phyloP scores from a whole-genome alignment of 2,329 filamentous ascomycete genomes.

The Aspergillus transmontanensis region DNA sequence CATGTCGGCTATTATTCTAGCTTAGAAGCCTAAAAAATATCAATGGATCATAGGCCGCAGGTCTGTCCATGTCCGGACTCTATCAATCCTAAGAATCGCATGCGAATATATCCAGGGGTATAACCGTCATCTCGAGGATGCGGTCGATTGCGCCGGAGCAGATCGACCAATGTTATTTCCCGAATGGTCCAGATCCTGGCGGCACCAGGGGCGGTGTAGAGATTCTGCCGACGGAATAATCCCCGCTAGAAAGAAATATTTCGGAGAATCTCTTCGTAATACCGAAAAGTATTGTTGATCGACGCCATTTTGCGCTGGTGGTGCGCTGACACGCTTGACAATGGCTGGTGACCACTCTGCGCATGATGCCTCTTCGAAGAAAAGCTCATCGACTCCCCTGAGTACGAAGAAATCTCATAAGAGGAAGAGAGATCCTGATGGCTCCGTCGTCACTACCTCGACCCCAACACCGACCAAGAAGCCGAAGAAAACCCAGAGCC shows the following conservation, averaged over 20 bases:
- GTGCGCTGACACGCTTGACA: constrained; percentile 19
- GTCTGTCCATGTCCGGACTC: constrained; percentile 24
- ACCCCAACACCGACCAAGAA: constrained; percentile 44
- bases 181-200: constrained; percentile 22
- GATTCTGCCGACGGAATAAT: constrained; percentile 30
- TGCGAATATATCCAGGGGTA: background rate
- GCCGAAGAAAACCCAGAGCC: constrained; percentile 30
- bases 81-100: background rate
- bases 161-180: constrained; percentile 6
- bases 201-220: constrained; percentile 21
- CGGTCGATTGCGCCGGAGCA: background rate
- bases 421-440: constrained; percentile 37
- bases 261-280: constrained; percentile 24
- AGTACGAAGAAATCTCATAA: constrained; percentile 33
- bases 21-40: constrained; percentile 16
- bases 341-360: constrained; percentile 53
- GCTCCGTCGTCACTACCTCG: constrained; percentile 22
- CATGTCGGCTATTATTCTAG: constrained; percentile 49
- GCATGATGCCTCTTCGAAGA: constrained; percentile 48
- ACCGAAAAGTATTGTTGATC: constrained; percentile 17
- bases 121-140: background rate
- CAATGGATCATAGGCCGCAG: background rate
- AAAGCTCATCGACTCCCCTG: constrained; percentile 18
- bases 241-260: constrained; percentile 26
- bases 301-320: constrained; percentile 10